Base-by-base conservation (phyloP, 2,329 filamentous ascomycete genomes). In the Biscogniauxia mediterranea region DNA sequence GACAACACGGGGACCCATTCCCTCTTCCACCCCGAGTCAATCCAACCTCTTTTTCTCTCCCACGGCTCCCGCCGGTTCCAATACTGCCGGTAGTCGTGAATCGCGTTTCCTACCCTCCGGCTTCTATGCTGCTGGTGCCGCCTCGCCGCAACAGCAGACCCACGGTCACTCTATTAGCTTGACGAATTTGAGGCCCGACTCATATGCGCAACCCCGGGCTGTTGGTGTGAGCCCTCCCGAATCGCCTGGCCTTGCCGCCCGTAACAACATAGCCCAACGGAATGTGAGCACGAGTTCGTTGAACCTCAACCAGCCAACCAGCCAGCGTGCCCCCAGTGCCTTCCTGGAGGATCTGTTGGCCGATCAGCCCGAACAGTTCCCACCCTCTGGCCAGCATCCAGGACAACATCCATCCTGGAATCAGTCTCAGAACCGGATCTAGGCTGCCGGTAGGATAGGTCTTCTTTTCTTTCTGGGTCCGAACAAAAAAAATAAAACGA, bases 1-100 rank as follows among this genome's bases (percentile, higher is more conserved):
- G 55, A 82, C 82, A 15, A 79, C 76, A 60, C 82, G 84, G 54
- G 83, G 80, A 1, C 81, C 83, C 2, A 76, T 79, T 28, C 82
- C 82, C 1, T 85, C 84, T 9, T 78, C 78, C 56, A 86, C 83
- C 25, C 86, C 82, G 11, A 90, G 85, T 71, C 80, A 83, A 68
- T 86, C 86, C 46, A 91, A 89, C 64, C 82, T 98, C 17, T 99
- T 99, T 84, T 99, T 97, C 81, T 97, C 93, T 7, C 95, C 95
- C 0, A 98, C 95, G 0, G 93, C 93, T 1, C 86, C 85, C 49
- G 79, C 85, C 7, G 80, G 81, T 21, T 57, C 65, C 60, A 80
- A 82, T 56, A 77, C 79, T 63, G 77, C 81, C 49, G 78, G 78
- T 53, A 85, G 85, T 68, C 89, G 93, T 57, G 86, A 85, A 61